phyloP scores from a whole-genome alignment of 1,139 yeast genomes.

The Pneumocystis wakefieldiae region DNA sequence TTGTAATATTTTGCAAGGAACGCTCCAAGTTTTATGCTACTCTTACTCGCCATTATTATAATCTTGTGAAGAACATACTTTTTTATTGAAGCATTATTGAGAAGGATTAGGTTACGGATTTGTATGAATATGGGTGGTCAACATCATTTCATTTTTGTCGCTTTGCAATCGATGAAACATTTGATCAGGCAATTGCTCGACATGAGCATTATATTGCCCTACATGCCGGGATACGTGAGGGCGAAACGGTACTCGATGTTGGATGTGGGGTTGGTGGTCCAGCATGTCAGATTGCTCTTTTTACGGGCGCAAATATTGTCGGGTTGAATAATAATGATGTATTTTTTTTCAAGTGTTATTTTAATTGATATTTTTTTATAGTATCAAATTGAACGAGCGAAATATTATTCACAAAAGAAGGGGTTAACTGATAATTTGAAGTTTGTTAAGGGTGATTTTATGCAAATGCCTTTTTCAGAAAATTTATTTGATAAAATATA shows the following conservation, averaged over 20 bases:
- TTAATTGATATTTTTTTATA: background rate
- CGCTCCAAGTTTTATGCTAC: constrained; percentile 25
- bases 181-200: constrained; percentile 86
- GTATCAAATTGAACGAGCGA: constrained; percentile 73
- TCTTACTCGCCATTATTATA: background rate
- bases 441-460: constrained; percentile 94
- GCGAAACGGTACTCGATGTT: constrained; percentile 85
- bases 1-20: constrained; percentile 88
- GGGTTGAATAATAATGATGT: constrained; percentile 96
- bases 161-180: constrained; percentile 84
- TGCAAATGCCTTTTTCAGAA: constrained; percentile 94
- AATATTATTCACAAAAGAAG: constrained; percentile 54
- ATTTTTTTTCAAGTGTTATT: constrained; percentile 17
- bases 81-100: background rate
- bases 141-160: constrained; percentile 96
- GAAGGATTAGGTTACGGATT: constrained; percentile 10
- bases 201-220: constrained; percentile 91
- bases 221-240: constrained; percentile 64
- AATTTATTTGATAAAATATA: constrained; percentile 89
- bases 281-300: constrained; percentile 86
- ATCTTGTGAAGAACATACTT: background rate
- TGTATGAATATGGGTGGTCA: constrained; percentile 98
- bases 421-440: constrained; percentile 57
- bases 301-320: constrained; percentile 72
- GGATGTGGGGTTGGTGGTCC: constrained; percentile 97